phyloP scores from a whole-genome alignment of 768 basidiomycete genomes.

The Trametes coccinea region DNA sequence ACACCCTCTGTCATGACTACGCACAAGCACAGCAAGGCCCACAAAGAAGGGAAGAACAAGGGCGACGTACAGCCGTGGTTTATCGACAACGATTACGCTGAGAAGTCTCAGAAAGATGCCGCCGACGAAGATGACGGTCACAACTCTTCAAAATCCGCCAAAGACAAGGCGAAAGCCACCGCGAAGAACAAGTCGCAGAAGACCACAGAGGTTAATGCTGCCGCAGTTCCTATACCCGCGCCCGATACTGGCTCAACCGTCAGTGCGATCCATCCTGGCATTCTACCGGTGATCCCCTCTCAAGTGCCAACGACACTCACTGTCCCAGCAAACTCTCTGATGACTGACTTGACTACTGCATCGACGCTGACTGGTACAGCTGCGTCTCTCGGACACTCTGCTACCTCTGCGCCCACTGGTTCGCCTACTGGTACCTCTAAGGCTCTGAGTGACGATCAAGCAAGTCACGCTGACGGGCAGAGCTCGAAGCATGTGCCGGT shows the following conservation, averaged over 20 bases:
- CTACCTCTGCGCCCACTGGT: neutral
- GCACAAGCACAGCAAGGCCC: neutral
- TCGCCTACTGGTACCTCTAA: slow-evolving; percentile 11
- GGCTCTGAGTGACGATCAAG: slow-evolving; percentile 12
- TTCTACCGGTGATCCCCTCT: slow-evolving; percentile 25
- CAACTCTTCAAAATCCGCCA: slow-evolving; percentile 14
- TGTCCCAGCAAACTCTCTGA: neutral
- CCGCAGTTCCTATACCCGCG: slow-evolving; percentile 50
- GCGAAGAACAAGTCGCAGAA: slow-evolving; percentile 7
- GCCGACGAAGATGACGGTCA: slow-evolving; percentile 3
- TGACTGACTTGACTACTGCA: slow-evolving; percentile 24
- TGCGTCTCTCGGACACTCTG: neutral
- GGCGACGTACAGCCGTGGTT: neutral
- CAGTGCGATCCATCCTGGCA: slow-evolving; percentile 27
- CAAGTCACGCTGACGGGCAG: slow-evolving; percentile 3
- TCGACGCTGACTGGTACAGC: slow-evolving; percentile 22
- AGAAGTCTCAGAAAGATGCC: slow-evolving; percentile 15
- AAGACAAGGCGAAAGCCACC: slow-evolving; percentile 14
- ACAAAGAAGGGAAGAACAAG: neutral
- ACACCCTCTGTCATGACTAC: neutral
- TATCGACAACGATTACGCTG: slow-evolving; percentile 3
- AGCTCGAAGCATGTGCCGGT: slow-evolving; percentile 43
- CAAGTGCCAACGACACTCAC: slow-evolving; percentile 13
- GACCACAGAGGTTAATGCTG: slow-evolving; percentile 25
- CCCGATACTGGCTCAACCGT: slow-evolving; percentile 41